These are phyloP conservation scores for Pythium aquatile DNA, from an alignment of 352 stramenopile genomes.

Conservation along the genomic window DNA sequence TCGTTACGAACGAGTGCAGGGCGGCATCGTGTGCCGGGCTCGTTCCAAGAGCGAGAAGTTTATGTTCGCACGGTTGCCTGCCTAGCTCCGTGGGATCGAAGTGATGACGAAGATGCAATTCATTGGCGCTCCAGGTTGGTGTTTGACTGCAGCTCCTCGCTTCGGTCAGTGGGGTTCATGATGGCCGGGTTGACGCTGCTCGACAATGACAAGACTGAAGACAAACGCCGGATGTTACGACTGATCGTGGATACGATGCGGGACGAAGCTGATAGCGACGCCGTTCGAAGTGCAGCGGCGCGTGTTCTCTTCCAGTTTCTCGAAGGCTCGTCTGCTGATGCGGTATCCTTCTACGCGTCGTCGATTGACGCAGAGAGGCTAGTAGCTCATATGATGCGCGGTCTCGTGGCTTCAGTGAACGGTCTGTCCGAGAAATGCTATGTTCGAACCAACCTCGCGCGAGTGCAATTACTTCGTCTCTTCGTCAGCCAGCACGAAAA, in stretches of 20 bases:
- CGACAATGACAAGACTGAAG: neutral
- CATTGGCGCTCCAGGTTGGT: slow-evolving; percentile 54
- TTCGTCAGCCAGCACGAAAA: slow-evolving; percentile 3
- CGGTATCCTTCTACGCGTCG: neutral
- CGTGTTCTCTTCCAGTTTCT: slow-evolving; percentile 8
- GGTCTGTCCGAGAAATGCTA: neutral
- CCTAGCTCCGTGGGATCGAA: slow-evolving; percentile 37
- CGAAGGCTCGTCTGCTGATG: neutral
- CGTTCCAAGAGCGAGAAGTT: slow-evolving; percentile 44
- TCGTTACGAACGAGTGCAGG: slow-evolving; percentile 48
- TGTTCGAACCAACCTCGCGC: neutral
- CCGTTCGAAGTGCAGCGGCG: slow-evolving; percentile 40
- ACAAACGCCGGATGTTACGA: slow-evolving; percentile 30
- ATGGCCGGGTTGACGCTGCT: neutral
- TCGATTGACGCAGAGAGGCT: slow-evolving; percentile 9
- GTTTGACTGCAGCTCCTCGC: slow-evolving; percentile 51
- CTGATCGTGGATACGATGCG: slow-evolving; percentile 47
- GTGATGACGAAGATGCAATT: neutral
- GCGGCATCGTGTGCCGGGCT: slow-evolving; percentile 51
- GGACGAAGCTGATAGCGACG: slow-evolving; percentile 53
- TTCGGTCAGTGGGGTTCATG: slow-evolving; percentile 48
- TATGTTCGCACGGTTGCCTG: slow-evolving; percentile 41
- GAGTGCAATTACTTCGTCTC: slow-evolving; percentile 11
- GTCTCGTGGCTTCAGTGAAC: neutral
- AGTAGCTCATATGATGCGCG: slow-evolving; percentile 3